phyloP scores from a whole-genome alignment of 176 grass and related monocot species.

The Carex scoparia region DNA sequence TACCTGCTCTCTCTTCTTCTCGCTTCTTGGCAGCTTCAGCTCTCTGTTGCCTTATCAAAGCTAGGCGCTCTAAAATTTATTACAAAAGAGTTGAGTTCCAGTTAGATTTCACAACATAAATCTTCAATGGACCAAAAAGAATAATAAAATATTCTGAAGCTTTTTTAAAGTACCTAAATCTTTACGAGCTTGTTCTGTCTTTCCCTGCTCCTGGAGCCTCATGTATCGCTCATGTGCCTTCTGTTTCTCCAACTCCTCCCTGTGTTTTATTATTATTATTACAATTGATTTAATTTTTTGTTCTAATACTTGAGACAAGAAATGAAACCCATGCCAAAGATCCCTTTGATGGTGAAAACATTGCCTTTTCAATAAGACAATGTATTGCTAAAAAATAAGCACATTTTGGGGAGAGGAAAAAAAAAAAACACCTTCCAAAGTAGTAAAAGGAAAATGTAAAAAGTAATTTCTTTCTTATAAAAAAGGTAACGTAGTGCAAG shows the following conservation, averaged over 20 bases:
- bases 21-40: constrained; percentile 83
- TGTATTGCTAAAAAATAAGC: background rate
- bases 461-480: background rate
- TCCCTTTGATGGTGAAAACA: background rate
- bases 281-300: background rate
- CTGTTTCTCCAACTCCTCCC: constrained; percentile 89
- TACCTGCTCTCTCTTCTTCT: constrained; percentile 85
- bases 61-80: constrained; percentile 52
- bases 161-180: constrained; percentile 55
- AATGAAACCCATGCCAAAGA: constrained; percentile 4
- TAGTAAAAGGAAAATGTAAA: constrained; percentile 1
- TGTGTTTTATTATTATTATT: constrained; percentile 18
- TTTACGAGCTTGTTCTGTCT: constrained; percentile 86
- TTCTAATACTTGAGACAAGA: background rate
- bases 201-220: constrained; percentile 88
- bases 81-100: background rate
- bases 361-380: background rate
- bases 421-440: constrained; percentile 8
- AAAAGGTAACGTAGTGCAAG: background rate
- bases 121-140: constrained; percentile 11
- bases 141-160: constrained; percentile 11
- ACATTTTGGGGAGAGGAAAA: background rate
- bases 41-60: constrained; percentile 64
- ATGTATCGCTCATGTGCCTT: constrained; percentile 61
- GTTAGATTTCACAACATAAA: constrained; percentile 5